These are phyloP conservation scores for Aureobasidium melanogenum DNA, from an alignment of 2,329 filamentous ascomycete genomes.

Conservation along the genomic window DNA sequence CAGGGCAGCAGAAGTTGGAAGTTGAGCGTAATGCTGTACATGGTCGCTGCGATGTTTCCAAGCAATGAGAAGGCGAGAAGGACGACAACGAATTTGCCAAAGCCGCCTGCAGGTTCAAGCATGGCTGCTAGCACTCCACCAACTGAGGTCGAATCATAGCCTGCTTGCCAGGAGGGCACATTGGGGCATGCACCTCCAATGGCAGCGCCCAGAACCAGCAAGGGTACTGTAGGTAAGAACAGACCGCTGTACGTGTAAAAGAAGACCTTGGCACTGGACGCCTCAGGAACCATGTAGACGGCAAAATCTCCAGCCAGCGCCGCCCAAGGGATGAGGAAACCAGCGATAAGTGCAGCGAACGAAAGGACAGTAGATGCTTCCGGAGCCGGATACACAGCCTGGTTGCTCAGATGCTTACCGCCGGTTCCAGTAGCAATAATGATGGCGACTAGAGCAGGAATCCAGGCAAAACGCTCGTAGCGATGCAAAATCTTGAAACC, in stretches of 20 bases:
- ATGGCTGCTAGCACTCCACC: slow-evolving; percentile 33
- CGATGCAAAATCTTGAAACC: slow-evolving; percentile 40
- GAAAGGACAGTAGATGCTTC: slow-evolving; percentile 32
- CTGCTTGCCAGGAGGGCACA: slow-evolving; percentile 23
- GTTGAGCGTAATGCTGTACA: slow-evolving; percentile 38
- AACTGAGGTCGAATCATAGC: slow-evolving; percentile 29
- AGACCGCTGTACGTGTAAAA: slow-evolving; percentile 30
- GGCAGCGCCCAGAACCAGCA: slow-evolving; percentile 33
- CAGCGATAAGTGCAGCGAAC: slow-evolving; percentile 54
- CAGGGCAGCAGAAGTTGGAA: slow-evolving; percentile 30
- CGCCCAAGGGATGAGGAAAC: slow-evolving; percentile 51
- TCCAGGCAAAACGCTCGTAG: slow-evolving; percentile 36
- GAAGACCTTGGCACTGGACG: slow-evolving; percentile 30
- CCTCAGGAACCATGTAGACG: slow-evolving; percentile 34
- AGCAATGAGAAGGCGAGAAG: slow-evolving; percentile 34
- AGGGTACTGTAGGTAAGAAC: slow-evolving; percentile 26
- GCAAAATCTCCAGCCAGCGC: slow-evolving; percentile 33
- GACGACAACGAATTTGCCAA: slow-evolving; percentile 36
- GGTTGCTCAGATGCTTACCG: slow-evolving; percentile 33
- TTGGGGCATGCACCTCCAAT: slow-evolving; percentile 30
- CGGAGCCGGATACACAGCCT: slow-evolving; percentile 35
- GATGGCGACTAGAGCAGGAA: slow-evolving; percentile 34
- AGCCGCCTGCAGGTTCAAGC: slow-evolving; percentile 32
- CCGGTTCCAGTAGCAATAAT: slow-evolving; percentile 33
- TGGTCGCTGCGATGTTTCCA: slow-evolving; percentile 37